Base-by-base conservation (phyloP, 495 filamentous ascomycete species). In the Talaromyces liani region DNA sequence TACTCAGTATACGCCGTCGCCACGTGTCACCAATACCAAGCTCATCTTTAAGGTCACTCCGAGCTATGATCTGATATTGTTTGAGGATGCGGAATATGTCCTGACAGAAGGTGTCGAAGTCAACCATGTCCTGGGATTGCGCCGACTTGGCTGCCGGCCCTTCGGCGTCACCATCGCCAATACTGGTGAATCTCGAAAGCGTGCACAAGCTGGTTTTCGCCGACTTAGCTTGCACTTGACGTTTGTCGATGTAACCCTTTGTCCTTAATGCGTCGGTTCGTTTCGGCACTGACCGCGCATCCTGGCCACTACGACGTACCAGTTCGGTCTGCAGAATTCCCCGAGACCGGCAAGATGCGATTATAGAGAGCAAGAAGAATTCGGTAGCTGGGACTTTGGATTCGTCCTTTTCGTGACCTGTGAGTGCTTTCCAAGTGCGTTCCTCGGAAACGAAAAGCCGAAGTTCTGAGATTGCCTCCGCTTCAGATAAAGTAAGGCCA, bases 201-300 rank as follows among this genome's bases (percentile, higher is more conserved):
- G 82, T 89, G 33, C 80, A 82, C 2, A 84, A 64, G 72, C 89
- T 93, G 0, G 92, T 94, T 58, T 86, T 85, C 47, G 82, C 76
- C 24, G 83, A 80, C 58, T 79, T 84, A 20, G 85, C 80, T 33
- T 91, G 79, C 5, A 93, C 80, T 0, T 83, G 80, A 39, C 84
- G 82, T 73, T 97, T 97, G 41, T 87, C 86, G 55, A 97, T 91
- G 71, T 96, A 95, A 8, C 93, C 93, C 68, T 88, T 90, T 62
- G 80, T 78, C 22, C 84, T 83, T 20, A 97, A 81, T 1, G 80
- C 75, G 65, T 92, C 88, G 1, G 93, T 97, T 47, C 93, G 82
- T 58, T 85, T 85, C 12, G 93, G 91, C 6, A 96, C 84, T 2
- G 93, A 97, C 51, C 91, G 83, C 70, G 95, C 95, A 72, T 97